phyloP scores from a whole-genome alignment of 2,329 filamentous ascomycete genomes.

The Arthrobotrys iridis region DNA sequence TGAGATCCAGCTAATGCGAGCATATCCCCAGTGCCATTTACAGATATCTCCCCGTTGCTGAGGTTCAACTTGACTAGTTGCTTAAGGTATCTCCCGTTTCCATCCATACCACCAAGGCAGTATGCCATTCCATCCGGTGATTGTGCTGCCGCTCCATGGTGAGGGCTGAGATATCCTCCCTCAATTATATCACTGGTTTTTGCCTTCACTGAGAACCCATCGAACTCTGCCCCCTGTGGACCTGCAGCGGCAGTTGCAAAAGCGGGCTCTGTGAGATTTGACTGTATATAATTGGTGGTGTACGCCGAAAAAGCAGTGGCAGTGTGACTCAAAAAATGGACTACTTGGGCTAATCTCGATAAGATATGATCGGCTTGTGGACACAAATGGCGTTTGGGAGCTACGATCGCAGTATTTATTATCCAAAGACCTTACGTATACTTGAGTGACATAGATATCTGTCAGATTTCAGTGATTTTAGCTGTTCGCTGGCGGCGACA shows the following conservation, averaged over 20 bases:
- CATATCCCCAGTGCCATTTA: conserved; percentile 21
- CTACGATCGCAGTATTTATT: too few species aligned
- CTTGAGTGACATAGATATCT: too few species aligned
- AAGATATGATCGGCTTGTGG: background rate
- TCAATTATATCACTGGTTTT: background rate
- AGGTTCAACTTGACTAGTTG: conserved; percentile 29
- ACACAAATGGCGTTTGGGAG: too few species aligned
- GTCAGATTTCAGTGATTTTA: too few species aligned
- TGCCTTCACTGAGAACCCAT: background rate
- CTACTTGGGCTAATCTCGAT: background rate
- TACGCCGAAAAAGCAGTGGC: background rate
- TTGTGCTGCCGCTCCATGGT: conserved; percentile 40
- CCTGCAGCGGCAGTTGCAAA: conserved; percentile 23
- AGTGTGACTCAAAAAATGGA: too few species aligned
- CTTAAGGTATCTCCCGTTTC: conserved; percentile 23
- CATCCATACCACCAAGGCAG: conserved; percentile 32
- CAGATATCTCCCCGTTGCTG: conserved; percentile 20
- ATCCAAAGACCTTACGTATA: too few species aligned
- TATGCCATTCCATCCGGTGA: conserved; percentile 39
- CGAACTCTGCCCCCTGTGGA: conserved; percentile 1
- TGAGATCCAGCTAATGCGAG: conserved; percentile 24
- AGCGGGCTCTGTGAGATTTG: background rate
- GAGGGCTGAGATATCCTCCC: conserved; percentile 19
- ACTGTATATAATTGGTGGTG: background rate
- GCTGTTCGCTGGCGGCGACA: too few species aligned